Base-by-base conservation (phyloP, 768 basidiomycete genomes). In the Boletus pseudo-olivaceus region DNA sequence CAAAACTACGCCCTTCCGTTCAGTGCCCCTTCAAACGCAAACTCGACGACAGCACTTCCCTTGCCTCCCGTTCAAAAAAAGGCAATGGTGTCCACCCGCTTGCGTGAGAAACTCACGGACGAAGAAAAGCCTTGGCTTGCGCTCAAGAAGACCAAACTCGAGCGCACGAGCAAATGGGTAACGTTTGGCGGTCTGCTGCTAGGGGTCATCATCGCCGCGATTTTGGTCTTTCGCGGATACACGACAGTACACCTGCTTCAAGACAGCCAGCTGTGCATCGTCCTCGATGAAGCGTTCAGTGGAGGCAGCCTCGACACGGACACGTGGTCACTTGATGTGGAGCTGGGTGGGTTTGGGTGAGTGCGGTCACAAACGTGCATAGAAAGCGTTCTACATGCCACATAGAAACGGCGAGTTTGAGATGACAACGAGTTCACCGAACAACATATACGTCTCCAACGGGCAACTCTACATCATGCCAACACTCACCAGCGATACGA, bases 391-490 rank as follows among this genome's bases (percentile, higher is more conserved):
- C 51, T 55, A 56, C 49, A 51, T 50, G 14, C 53, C 51, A 41
- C 39, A 6, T n/a, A 69, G 67, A 34, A 79, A 80, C 62, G 77
- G 77, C 62, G 77, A 81, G 64, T 84, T 84, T 62, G 75, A 83
- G 64, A 81, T 81, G 78, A 76, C 80, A 29, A 82, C 81, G 7
- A 60, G 64, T 17, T 62, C 61, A 7, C 37, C 55, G 10, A 62
- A 69, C 47, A 79, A 79, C 62, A 63, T 75, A 4, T 80, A 75
- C 71, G 67, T 80, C 43, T 64, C 75, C 39, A 74, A 81, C 65
- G 76, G 77, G 9, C 67, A 77, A 51, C 74, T 85, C 33, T 83
- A 81, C 73, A 80, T 85, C 67, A 76, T 81, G 63, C 72, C 83
- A 10, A 84, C 83, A 8, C 75, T 84, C 55, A 83, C 83, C 7